Percentiles rank a stretch among this genome's conserved stretches.
Evolutionary conservation across 495 filamentous ascomycete genomes (phyloP).

Genomic region (Penicillium coprophilum): DNA sequence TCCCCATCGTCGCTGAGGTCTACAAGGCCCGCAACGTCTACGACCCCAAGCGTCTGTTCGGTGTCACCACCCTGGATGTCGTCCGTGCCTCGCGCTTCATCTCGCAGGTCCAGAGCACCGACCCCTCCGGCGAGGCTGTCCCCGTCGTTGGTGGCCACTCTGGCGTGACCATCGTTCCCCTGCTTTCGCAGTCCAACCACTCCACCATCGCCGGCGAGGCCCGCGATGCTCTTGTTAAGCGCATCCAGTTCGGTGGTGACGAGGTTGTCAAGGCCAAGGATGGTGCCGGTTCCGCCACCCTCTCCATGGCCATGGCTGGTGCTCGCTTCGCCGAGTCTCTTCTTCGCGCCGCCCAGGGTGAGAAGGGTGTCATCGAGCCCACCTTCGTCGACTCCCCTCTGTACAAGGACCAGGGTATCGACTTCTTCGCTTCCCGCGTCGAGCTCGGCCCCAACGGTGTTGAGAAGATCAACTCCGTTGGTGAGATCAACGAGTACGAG

Average conservation of each 20-base stretch:
- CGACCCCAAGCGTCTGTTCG: slow-evolving; percentile 98
- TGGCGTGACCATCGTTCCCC: slow-evolving; percentile 95
- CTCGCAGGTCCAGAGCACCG: slow-evolving; percentile 82
- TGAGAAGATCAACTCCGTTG: slow-evolving; percentile 85
- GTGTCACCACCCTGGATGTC: slow-evolving; percentile 98
- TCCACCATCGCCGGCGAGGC: slow-evolving; percentile 72
- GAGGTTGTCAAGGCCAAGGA: slow-evolving; percentile 99
- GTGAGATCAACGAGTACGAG: slow-evolving; percentile 79
- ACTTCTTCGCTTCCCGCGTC: slow-evolving; percentile 93
- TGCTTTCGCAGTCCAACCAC: slow-evolving; percentile 92
- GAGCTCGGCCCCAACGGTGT: slow-evolving; percentile 96
- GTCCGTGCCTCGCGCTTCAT: slow-evolving; percentile 98
- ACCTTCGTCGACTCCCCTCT: slow-evolving; percentile 96
- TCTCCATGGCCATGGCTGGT: slow-evolving; percentile 99
- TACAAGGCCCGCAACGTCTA: slow-evolving; percentile 93
- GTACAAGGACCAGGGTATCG: slow-evolving; percentile 93
- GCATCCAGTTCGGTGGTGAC: slow-evolving; percentile 99
- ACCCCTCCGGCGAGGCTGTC: slow-evolving; percentile 90
- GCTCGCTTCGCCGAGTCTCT: slow-evolving; percentile 94
- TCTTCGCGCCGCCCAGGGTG: slow-evolving; percentile 86
- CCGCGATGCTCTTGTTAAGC: slow-evolving; percentile 77
- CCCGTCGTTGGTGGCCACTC: slow-evolving; percentile 96
- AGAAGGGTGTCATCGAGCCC: slow-evolving; percentile 94
- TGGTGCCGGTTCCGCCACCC: slow-evolving; percentile 94
- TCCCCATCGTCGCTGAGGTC: slow-evolving; percentile 94